Evolutionary conservation across 148 eudicot genomes (phyloP).

Genomic region (Cornus controversa): DNA sequence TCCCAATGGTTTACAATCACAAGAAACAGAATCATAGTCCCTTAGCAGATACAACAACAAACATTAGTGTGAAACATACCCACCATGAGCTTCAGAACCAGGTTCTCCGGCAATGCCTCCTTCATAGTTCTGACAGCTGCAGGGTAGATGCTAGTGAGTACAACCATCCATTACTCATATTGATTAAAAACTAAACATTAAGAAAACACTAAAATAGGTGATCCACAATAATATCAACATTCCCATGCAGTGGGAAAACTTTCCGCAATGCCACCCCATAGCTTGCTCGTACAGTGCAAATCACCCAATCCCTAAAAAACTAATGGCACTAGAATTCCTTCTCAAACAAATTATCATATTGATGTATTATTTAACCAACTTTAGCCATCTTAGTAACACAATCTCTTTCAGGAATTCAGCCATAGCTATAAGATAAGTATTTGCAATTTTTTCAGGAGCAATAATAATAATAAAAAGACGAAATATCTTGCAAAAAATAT

Average conservation of each 20-base stretch:
- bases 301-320: neutral
- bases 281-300: neutral
- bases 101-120: conserved; percentile 99
- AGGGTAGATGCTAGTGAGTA: conserved; percentile 16
- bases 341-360: neutral
- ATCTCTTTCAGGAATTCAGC: too few species aligned
- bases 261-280: neutral
- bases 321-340: neutral
- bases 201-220: neutral
- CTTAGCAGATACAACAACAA: neutral
- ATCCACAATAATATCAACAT: neutral
- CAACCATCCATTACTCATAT: neutral
- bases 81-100: conserved; percentile 99
- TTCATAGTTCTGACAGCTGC: conserved; percentile 97
- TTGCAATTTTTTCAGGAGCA: neutral
- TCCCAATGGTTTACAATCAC: neutral
- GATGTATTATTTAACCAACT: neutral
- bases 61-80: conserved; percentile 58
- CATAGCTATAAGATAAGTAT: neutral
- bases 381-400: neutral
- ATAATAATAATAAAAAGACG: neutral
- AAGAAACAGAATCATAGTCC: neutral
- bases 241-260: neutral
- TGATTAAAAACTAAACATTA: neutral
- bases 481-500: neutral